Evolutionary conservation across 176 grass and related monocot genomes (phyloP), one percentile per base, ranked within the genome.

Genomic region (Phoenix dactylifera): DNA sequence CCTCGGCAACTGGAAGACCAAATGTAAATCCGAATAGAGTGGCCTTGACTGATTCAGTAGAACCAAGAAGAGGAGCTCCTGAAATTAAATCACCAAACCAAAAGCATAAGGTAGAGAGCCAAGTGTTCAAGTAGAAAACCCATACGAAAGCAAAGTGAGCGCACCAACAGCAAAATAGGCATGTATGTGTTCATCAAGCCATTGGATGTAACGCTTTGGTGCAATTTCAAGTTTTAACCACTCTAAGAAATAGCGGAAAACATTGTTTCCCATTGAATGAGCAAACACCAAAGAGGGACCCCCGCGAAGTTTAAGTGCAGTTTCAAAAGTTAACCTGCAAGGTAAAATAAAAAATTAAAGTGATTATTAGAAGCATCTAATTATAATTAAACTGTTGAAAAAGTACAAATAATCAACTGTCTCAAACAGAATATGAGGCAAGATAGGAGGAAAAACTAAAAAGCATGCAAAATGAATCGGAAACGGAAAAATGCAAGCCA

Each of bases 181-280:
- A 74, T 87, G 91, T 74, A 96, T 90, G 54, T 90, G 91, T 50
- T 90, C 75, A 24, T 87, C 91, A 50, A 96, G 86, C 91, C 91
- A 96, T 52, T 79, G 60, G 59, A 86, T 82, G 23, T 96, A 87
- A 58, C 85, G 72, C 62, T 87, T 96, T 26, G 91, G 91, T 66
- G 91, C 80, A 73, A 96, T 89, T 81, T 90, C 91, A 72, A 96
- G 80, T 69, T 96, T 96, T 75, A 96, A 71, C 91, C 91, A 96
- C 55, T 96, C 86, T 64, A 96, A 64, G 72, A 96, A 96, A 49
- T 96, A 96, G 22, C 91, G 83, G 55, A 96, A 96, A 22, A 96
- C 91, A 66, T 96, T 90, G 59, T 90, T 96, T 68, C 86, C 91
- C 91, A 96, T 87, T n/a, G 91, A 96, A 75, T 96, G 91, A 66